Conservation (phyloP, 148 eudicot species). For the Chenopodium album region DNA sequence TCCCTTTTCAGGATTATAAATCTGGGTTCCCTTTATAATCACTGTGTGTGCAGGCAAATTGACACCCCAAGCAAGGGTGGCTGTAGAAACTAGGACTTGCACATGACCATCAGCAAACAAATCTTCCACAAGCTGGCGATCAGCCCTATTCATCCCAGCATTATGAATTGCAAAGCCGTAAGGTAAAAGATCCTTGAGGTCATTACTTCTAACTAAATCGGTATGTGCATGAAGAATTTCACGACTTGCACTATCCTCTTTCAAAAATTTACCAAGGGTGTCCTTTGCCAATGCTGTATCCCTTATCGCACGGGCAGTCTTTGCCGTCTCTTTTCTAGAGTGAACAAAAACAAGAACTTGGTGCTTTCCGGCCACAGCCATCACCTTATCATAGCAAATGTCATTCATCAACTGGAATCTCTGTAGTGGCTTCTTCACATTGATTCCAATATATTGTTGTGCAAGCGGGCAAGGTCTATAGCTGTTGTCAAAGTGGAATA, state of each 20-base stretch:
- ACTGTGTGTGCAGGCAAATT: constrained; percentile 75
- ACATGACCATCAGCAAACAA: constrained; percentile 65
- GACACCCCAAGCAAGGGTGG: constrained; percentile 86
- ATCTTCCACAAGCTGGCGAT: constrained; percentile 67
- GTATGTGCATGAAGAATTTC: constrained; percentile 63
- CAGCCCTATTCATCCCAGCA: constrained; percentile 81
- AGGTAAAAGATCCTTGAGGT: constrained; percentile 69
- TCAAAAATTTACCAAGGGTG: constrained; percentile 57
- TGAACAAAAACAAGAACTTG: constrained; percentile 76
- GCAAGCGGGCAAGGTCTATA: constrained; percentile 78
- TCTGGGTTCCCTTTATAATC: constrained; percentile 79
- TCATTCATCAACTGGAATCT: constrained; percentile 84
- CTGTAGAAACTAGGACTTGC: constrained; percentile 78
- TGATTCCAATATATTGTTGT: constrained; percentile 75
- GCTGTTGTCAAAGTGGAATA: constrained; percentile 73
- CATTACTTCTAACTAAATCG: constrained; percentile 64
- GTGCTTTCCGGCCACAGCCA: constrained; percentile 61
- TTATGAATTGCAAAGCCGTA: constrained; percentile 79
- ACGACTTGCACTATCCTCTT: constrained; percentile 75
- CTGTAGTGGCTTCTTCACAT: constrained; percentile 73
- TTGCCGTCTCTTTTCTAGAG: constrained; percentile 79
- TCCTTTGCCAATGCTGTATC: constrained; percentile 76
- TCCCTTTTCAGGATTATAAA: constrained; percentile 77
- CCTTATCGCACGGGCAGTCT: constrained; percentile 77
- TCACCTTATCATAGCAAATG: constrained; percentile 73